A percentile compares a stretch with the other conserved stretches of the same genome.
Conservation (phyloP, 2,329 filamentous ascomycete genomes). For the Alternaria gaisen region DNA sequence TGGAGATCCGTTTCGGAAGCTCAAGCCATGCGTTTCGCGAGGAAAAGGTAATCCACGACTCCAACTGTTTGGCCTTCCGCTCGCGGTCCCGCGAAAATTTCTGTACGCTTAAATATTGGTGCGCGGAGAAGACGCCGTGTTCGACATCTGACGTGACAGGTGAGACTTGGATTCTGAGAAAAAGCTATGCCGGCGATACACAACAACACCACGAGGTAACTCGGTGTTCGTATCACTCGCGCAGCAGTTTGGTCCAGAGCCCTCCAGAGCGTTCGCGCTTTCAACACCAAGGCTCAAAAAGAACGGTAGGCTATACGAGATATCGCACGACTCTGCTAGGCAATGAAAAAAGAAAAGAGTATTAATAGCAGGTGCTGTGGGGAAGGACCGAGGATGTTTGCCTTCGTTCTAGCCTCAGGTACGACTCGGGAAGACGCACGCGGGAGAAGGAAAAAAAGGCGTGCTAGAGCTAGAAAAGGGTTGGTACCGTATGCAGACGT, state of each 20-base stretch:
- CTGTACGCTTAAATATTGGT: background rate
- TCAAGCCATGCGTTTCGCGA: slow-evolving; percentile 3
- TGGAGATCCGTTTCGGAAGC: background rate
- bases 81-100: background rate
- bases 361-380: slow-evolving; percentile 2
- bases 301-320: background rate
- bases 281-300: background rate
- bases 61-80: background rate
- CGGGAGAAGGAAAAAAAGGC: background rate
- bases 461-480: slow-evolving; percentile 13
- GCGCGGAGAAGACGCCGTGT: background rate
- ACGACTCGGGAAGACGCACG: background rate
- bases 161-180: background rate
- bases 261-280: slow-evolving; percentile 3
- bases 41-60: slow-evolving; percentile 3
- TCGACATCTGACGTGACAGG: slow-evolving; percentile 1
- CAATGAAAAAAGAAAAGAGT: background rate
- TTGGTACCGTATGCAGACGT: slow-evolving; percentile 4
- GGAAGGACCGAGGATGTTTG: slow-evolving; percentile 3
- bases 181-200: background rate
- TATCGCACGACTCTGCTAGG: background rate
- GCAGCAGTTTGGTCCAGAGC: background rate
- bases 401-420: slow-evolving; percentile 7
- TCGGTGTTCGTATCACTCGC: background rate
- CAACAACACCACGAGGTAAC: background rate